These are phyloP conservation scores for Lolium perenne DNA, from an alignment of 176 grass and related monocot genomes.

Conservation along the genomic window DNA sequence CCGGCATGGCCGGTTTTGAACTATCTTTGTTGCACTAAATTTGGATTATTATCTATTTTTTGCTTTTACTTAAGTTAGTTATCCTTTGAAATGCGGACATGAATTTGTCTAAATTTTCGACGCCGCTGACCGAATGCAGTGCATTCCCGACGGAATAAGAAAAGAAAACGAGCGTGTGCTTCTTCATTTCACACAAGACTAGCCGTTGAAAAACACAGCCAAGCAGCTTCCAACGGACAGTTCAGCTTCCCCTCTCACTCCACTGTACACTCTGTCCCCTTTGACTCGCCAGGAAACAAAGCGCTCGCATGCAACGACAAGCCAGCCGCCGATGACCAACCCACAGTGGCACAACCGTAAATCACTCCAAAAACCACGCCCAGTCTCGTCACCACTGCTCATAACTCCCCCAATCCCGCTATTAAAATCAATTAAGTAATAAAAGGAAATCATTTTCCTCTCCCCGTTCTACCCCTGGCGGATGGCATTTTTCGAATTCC, in stretches of 20 bases:
- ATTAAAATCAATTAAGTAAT: background rate
- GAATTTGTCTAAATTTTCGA: too few species aligned
- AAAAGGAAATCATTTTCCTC: background rate
- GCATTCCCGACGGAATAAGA: too few species aligned
- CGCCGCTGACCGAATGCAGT: too few species aligned
- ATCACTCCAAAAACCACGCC: background rate
- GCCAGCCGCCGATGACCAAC: slow-evolving; percentile 10
- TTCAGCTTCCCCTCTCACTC: background rate
- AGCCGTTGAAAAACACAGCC: background rate
- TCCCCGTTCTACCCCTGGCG: slow-evolving; percentile 37
- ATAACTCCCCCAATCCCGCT: background rate
- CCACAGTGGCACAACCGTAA: slow-evolving; percentile 21
- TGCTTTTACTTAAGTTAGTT: too few species aligned
- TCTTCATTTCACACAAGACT: background rate
- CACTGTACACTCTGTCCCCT: slow-evolving; percentile 23
- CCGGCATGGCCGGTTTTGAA: too few species aligned
- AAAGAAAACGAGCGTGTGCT: too few species aligned
- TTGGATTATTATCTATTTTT: too few species aligned
- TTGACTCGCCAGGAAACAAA: slow-evolving; percentile 19
- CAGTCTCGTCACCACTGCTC: background rate
- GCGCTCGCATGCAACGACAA: background rate
- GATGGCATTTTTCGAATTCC: slow-evolving; percentile 47
- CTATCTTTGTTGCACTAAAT: too few species aligned
- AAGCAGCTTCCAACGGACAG: slow-evolving; percentile 18
- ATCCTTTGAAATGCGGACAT: too few species aligned